These are phyloP conservation scores for Phtheirospermum japonicum DNA, from an alignment of 257 asterid genomes.

Conservation along the genomic window DNA sequence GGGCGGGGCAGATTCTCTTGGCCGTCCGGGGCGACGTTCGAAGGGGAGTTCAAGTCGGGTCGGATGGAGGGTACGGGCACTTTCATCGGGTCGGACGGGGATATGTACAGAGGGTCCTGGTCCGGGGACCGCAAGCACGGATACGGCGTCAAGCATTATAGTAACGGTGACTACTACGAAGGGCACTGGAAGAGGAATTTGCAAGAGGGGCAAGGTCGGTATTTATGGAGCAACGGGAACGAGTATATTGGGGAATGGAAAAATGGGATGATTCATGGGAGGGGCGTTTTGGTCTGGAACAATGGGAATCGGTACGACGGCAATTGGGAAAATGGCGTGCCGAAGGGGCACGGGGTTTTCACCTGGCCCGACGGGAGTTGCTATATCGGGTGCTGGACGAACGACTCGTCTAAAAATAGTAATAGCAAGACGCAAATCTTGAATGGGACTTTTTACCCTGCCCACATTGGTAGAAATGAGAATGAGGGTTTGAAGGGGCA, in stretches of 20 bases:
- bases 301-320: no score
- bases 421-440: conserved; percentile 25
- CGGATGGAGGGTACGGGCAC: no score
- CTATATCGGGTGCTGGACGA: conserved; percentile 52
- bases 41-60: no score
- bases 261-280: conserved; percentile 49
- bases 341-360: no score
- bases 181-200: conserved; percentile 58
- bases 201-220: conserved; percentile 69
- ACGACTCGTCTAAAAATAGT: conserved; percentile 25
- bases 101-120: no score
- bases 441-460: conserved; percentile 57
- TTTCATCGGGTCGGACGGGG: no score
- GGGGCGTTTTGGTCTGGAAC: no score
- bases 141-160: no score
- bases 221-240: conserved; percentile 59
- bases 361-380: no score
- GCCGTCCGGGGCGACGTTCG: conserved; percentile 66
- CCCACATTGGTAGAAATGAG: conserved; percentile 28
- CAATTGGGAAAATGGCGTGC: no score
- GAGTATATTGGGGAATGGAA: conserved; percentile 64
- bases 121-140: no score
- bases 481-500: conserved; percentile 32
- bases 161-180: conserved; percentile 60
- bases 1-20: conserved; percentile 64